These are phyloP conservation scores for Ustilago loliicola DNA, from an alignment of 1,284 basidiomycete genomes.

Conservation along the genomic window DNA sequence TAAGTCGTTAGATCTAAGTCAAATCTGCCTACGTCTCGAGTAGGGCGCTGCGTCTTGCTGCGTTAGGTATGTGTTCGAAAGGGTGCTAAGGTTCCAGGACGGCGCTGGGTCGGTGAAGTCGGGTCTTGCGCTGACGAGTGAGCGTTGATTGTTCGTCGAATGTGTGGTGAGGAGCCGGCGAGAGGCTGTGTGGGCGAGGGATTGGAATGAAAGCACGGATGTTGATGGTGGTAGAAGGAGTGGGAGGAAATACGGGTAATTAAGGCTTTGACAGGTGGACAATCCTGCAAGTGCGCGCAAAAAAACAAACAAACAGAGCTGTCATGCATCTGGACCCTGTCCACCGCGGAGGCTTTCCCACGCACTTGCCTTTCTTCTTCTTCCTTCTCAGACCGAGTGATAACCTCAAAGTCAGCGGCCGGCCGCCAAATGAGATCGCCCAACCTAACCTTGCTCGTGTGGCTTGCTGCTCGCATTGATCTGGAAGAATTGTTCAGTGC, in stretches of 20 bases:
- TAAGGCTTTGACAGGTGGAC: conserved; percentile 4
- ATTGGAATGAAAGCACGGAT: too few relatives aligned
- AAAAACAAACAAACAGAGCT: background rate
- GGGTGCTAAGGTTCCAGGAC: too few relatives aligned
- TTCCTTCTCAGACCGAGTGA: background rate
- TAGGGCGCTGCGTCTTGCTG: too few relatives aligned
- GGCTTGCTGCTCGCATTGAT: background rate
- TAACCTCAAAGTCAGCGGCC: background rate
- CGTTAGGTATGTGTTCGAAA: too few relatives aligned
- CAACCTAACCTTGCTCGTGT: background rate
- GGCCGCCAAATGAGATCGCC: too few relatives aligned
- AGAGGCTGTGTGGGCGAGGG: too few relatives aligned
- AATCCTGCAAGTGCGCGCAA: background rate
- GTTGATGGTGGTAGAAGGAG: background rate
- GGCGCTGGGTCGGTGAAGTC: too few relatives aligned
- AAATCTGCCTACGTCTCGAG: too few relatives aligned
- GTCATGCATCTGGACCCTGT: background rate
- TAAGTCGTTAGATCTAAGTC: too few relatives aligned
- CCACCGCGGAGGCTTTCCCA: background rate
- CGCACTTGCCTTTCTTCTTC: background rate
- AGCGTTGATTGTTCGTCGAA: too few relatives aligned
- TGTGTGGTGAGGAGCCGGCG: too few relatives aligned
- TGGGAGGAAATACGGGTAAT: background rate
- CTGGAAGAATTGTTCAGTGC: background rate
- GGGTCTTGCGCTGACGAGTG: too few relatives aligned